A percentile compares a stretch with the other conserved stretches of the same genome.
phyloP scores from a whole-genome alignment of 495 filamentous ascomycete species.

The Geopyxis carbonaria region DNA sequence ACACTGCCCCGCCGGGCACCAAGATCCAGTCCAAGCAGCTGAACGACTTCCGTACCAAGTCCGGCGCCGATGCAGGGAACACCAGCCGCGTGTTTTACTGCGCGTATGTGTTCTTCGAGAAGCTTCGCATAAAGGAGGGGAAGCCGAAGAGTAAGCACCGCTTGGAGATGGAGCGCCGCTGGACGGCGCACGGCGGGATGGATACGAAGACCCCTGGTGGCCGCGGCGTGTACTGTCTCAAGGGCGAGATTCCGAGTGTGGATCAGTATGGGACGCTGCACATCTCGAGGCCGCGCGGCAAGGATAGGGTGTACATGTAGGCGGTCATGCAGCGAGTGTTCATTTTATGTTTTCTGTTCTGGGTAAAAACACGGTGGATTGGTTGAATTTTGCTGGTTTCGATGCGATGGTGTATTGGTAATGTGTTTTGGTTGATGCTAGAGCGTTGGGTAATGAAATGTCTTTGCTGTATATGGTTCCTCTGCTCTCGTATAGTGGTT shows the following conservation, averaged over 20 bases:
- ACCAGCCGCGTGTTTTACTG: conserved; percentile 33
- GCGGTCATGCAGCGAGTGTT: no score
- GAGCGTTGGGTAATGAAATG: no score
- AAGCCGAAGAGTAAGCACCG: conserved; percentile 38
- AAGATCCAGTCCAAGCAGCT: conserved; percentile 28
- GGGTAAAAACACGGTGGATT: no score
- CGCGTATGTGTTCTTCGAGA: conserved; percentile 42
- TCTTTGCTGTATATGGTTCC: no score
- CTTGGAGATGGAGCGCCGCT: conserved; percentile 37
- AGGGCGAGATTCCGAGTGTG: neutral
- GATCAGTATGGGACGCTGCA: conserved; percentile 4
- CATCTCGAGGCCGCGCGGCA: no score
- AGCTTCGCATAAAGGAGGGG: conserved; percentile 35
- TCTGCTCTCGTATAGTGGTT: no score
- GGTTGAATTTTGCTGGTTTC: no score
- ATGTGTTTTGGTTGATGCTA: no score
- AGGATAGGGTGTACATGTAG: no score
- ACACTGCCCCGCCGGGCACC: conserved; percentile 24
- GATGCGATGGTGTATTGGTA: no score
- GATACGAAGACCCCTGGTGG: neutral
- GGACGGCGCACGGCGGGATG: conserved; percentile 9
- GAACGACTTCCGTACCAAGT: conserved; percentile 32
- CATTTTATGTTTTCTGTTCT: no score
- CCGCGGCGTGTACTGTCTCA: neutral
- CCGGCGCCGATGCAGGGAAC: conserved; percentile 31